Base-by-base conservation (phyloP, 441 rosid species). In the Biscutella laevigata region DNA sequence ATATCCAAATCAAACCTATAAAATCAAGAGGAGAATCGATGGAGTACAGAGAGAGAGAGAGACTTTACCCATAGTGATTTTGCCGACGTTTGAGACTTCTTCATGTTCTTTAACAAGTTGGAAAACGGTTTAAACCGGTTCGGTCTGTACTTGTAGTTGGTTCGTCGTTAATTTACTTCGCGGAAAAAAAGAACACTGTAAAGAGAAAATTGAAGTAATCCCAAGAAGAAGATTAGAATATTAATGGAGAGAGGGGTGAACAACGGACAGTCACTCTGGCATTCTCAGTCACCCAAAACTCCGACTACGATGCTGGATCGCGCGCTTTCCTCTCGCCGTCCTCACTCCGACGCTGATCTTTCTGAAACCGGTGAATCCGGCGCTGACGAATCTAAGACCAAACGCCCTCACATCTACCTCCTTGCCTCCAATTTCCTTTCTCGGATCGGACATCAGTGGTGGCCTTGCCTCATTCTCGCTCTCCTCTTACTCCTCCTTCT, bases 331-430 rank as follows among this genome's bases (percentile, higher is more conserved):
- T 67, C 78, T 9, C 91, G 95, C 60, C 86, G 95, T 35, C 68
- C 82, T 14, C 75, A 74, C 51, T 53, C 75, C 41, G 76, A 66
- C 57, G 56, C 71, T 65, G 79, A 68, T 36, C 17, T 49, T 30
- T 47, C 67, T 47, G 40, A 66, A 12, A 50, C 77, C 53, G 58
- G 54, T 40, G 58, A 60, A 47, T 59, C 67, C 15, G 69, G 66
- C 21, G 53, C 65, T 33, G 97, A 88, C 63, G 90, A 86, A 38
- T 86, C 94, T 61, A 92, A 92, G 59, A 79, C 80, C 67, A 86
- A 80, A 69, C 84, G 75, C 12, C 95, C 74, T 0, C 83, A 72
- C 71, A 72, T 76, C 53, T 76, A 76, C 20, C 56, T 88, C 22
- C 61, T 85, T 15, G 70, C 74, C 29, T 55, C 88, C 53, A 83